Conservation (phyloP, 169 alveolate genomes). For the Eimeria necatrix region DNA sequence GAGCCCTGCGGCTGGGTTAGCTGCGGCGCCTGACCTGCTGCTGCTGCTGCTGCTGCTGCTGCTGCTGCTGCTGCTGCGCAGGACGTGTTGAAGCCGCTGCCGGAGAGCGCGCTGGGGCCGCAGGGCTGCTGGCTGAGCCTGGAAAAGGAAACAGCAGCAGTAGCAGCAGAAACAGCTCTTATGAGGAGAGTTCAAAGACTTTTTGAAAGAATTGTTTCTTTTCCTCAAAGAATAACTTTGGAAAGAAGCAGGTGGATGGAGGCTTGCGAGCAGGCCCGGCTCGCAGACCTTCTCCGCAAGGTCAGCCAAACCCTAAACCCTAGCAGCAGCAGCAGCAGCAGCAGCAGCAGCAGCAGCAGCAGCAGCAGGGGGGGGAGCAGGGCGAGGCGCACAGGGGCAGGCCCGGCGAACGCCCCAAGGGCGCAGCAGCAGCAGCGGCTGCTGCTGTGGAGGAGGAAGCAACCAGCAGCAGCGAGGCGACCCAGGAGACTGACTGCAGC, state of each 20-base stretch:
- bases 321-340: background rate
- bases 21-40: background rate
- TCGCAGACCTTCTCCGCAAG: conserved; percentile 60
- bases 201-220: conserved; percentile 63
- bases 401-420: background rate
- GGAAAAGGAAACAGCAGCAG: background rate
- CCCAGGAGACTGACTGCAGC: background rate
- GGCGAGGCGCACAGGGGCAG: background rate
- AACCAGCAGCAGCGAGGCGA: background rate
- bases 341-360: conserved; percentile 22
- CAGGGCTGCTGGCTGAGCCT: conserved; percentile 80
- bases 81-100: conserved; percentile 78
- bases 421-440: background rate
- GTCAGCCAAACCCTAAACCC: conserved; percentile 7
- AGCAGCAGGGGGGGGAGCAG: background rate
- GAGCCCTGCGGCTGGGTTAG: background rate
- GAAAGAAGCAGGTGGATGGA: conserved; percentile 61
- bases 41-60: background rate
- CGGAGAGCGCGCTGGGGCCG: conserved; percentile 47
- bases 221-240: conserved; percentile 45
- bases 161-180: conserved; percentile 7
- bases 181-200: conserved; percentile 56
- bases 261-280: conserved; percentile 52
- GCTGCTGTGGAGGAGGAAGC: background rate
- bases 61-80: background rate